These are phyloP conservation scores for Royoungia palumana DNA, from an alignment of 768 basidiomycete genomes.

Conservation along the genomic window DNA sequence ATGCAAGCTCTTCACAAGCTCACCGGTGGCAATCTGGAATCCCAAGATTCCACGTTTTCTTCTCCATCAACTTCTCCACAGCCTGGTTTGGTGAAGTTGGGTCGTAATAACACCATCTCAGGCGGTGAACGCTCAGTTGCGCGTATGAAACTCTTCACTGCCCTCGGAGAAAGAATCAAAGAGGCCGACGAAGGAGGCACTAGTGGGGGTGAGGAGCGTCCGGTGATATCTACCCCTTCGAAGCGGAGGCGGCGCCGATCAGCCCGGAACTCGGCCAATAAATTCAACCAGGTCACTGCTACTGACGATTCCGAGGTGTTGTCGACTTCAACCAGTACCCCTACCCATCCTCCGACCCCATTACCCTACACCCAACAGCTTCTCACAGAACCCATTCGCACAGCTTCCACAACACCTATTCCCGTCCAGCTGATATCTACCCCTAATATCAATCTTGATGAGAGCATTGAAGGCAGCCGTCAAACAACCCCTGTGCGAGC, in stretches of 20 bases:
- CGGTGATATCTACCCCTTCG: conserved; percentile 39
- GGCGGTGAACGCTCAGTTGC: conserved; percentile 77
- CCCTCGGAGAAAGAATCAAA: conserved; percentile 54
- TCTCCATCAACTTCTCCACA: conserved; percentile 49
- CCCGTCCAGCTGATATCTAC: conserved; percentile 26
- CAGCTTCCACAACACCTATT: conserved; percentile 29
- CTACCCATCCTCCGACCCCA: conserved; percentile 51
- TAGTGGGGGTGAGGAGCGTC: conserved; percentile 56
- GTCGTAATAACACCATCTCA: conserved; percentile 77
- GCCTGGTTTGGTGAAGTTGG: conserved; percentile 45
- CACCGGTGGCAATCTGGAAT: conserved; percentile 64
- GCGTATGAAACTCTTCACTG: conserved; percentile 61
- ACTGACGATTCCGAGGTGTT: conserved; percentile 46
- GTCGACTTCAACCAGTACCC: conserved; percentile 54
- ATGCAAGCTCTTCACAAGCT: conserved; percentile 81
- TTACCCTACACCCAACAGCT: conserved; percentile 40
- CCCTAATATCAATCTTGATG: conserved; percentile 29
- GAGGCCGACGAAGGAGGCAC: conserved; percentile 63
- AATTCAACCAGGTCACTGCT: conserved; percentile 38
- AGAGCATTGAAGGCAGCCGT: conserved; percentile 29
- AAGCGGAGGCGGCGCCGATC: conserved; percentile 60
- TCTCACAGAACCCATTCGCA: conserved; percentile 24
- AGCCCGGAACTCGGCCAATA: conserved; percentile 33
- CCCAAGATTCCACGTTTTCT: conserved; percentile 51
- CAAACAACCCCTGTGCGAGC: conserved; percentile 34